Evolutionary conservation across 352 stramenopile species (phyloP).

Genomic region (Globisporangium echinulatum): DNA sequence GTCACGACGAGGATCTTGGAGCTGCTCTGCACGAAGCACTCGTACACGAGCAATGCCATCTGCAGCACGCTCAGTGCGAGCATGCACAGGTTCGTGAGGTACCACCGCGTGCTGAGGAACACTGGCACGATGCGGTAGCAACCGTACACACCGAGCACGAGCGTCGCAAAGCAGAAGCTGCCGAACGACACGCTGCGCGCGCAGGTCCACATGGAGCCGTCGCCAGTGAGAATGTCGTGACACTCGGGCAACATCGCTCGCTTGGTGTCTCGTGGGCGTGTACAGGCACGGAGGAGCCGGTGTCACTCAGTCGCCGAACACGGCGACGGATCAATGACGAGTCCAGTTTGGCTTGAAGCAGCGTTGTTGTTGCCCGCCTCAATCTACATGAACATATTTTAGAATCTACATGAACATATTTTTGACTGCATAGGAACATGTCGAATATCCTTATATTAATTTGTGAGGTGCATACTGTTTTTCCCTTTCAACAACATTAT

Average conservation of each 20-base stretch:
- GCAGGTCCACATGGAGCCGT: conserved; percentile 37
- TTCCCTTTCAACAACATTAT: too few relatives aligned
- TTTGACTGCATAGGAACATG: too few relatives aligned
- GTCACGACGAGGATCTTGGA: conserved; percentile 51
- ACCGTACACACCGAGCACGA: conserved; percentile 31
- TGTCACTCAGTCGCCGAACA: too few relatives aligned
- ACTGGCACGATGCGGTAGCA: conserved; percentile 49
- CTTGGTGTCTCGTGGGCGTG: too few relatives aligned
- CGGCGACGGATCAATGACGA: too few relatives aligned
- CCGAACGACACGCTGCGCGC: conserved; percentile 59
- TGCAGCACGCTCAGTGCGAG: conserved; percentile 46
- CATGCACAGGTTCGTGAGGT: conserved; percentile 56
- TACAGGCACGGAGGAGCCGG: too few relatives aligned
- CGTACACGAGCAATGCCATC: conserved; percentile 58
- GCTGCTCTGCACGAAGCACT: conserved; percentile 57
- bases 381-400: too few relatives aligned
- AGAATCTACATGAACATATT: too few relatives aligned
- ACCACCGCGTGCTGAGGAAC: conserved; percentile 50
- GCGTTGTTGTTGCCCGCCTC: too few relatives aligned
- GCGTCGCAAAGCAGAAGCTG: conserved; percentile 43
- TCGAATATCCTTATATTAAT: too few relatives aligned
- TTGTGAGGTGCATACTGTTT: too few relatives aligned
- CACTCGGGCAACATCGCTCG: conserved; percentile 40
- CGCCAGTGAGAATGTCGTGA: conserved; percentile 25
- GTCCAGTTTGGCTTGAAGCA: too few relatives aligned